These are phyloP conservation scores for Pontederia crassipes DNA, from an alignment of 176 grass and related monocot genomes.

Conservation along the genomic window DNA sequence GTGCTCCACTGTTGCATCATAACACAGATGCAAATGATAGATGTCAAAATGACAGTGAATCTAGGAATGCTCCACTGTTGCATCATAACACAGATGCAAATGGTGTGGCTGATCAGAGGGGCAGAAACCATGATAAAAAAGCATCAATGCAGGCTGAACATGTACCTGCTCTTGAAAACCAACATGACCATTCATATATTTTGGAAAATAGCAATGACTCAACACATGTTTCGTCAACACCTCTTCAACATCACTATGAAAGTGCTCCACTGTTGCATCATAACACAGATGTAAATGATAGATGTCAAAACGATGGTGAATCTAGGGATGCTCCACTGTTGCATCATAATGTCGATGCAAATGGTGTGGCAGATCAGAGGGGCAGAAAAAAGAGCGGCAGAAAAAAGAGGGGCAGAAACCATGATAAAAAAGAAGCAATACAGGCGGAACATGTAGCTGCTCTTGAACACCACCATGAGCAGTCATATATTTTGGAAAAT, in stretches of 20 bases:
- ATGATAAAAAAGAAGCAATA: slow-evolving; percentile 25
- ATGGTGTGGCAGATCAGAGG: slow-evolving; percentile 30
- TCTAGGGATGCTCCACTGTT: slow-evolving; percentile 28
- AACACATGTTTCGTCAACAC: slow-evolving; percentile 23
- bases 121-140: slow-evolving; percentile 22
- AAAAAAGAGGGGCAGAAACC: slow-evolving; percentile 28
- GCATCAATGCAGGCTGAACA: slow-evolving; percentile 28
- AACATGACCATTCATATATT: slow-evolving; percentile 25
- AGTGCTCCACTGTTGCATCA: slow-evolving; percentile 33
- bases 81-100: slow-evolving; percentile 34
- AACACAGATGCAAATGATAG: too few species aligned
- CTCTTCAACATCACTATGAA: slow-evolving; percentile 35
- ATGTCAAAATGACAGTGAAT: slow-evolving; percentile 9
- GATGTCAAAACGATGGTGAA: slow-evolving; percentile 12
- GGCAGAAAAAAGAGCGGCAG: too few species aligned
- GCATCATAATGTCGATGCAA: slow-evolving; percentile 32
- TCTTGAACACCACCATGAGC: slow-evolving; percentile 31
- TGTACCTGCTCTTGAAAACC: slow-evolving; percentile 27
- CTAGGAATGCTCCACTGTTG: slow-evolving; percentile 27
- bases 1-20: slow-evolving; percentile 31
- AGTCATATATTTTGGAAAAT: slow-evolving; percentile 18
- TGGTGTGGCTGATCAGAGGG: slow-evolving; percentile 34
- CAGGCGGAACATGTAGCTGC: slow-evolving; percentile 30
- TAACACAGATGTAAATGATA: too few species aligned
- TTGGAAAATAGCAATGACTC: slow-evolving; percentile 25